Evolutionary conservation across 2,329 filamentous ascomycete species (phyloP).

Genomic region (Venturia asperata): DNA sequence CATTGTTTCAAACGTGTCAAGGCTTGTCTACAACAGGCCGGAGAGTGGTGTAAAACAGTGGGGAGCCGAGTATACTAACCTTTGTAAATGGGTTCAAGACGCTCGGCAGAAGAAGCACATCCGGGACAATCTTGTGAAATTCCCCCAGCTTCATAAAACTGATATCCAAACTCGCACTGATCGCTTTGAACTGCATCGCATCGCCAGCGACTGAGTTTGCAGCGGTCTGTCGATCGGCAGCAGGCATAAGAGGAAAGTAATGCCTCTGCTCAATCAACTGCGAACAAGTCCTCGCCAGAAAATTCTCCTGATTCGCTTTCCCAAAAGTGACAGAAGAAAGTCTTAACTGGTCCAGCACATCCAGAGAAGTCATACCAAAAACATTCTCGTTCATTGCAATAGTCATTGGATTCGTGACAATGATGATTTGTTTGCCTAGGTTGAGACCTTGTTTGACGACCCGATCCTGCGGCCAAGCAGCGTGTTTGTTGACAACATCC

Average conservation of each 20-base stretch:
- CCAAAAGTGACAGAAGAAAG: slow-evolving; percentile 61
- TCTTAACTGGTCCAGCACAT: slow-evolving; percentile 75
- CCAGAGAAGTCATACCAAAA: slow-evolving; percentile 74
- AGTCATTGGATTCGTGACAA: slow-evolving; percentile 87
- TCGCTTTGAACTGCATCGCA: slow-evolving; percentile 36
- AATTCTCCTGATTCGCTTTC: slow-evolving; percentile 49
- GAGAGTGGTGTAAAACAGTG: not conserved
- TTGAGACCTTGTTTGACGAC: slow-evolving; percentile 65
- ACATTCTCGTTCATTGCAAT: slow-evolving; percentile 81
- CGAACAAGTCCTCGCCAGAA: slow-evolving; percentile 64
- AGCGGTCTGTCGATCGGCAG: slow-evolving; percentile 60
- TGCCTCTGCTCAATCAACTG: slow-evolving; percentile 85
- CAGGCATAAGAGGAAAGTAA: slow-evolving; percentile 84
- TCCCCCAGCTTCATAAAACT: slow-evolving; percentile 84
- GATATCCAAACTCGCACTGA: slow-evolving; percentile 73
- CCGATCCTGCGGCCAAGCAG: slow-evolving; percentile 76
- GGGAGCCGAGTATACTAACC: slow-evolving; percentile 45
- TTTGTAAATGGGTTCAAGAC: slow-evolving; percentile 79
- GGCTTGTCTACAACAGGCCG: too few relatives aligned
- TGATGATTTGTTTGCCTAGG: slow-evolving; percentile 62
- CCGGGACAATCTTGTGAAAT: slow-evolving; percentile 78
- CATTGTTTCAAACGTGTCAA: too few relatives aligned
- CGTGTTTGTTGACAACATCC: slow-evolving; percentile 72
- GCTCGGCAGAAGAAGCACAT: slow-evolving; percentile 77
- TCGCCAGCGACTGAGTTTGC: slow-evolving; percentile 22